Percentiles rank a stretch among this genome's conserved stretches.
Conservation (phyloP, 371 early-diverging fungal species). For the Agmasoma carcini region DNA sequence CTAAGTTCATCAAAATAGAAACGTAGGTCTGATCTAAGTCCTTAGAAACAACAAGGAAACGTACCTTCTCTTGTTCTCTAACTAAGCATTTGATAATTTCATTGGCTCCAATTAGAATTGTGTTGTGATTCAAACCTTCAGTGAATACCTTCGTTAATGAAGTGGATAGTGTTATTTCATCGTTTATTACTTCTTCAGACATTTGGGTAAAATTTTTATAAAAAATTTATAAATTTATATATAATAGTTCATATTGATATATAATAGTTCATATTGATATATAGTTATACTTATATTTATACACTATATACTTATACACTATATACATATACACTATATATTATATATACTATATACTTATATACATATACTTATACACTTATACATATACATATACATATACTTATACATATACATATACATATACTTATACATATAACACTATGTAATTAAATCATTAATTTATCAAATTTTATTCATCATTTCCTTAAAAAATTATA, state of each 20-base stretch:
- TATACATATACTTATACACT: neutral
- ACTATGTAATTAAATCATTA: neutral
- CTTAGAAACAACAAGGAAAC: slow-evolving; percentile 40
- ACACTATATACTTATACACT: too few species aligned
- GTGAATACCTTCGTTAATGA: slow-evolving; percentile 28
- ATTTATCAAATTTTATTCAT: too few species aligned
- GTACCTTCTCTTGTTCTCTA: slow-evolving; percentile 1
- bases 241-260: too few species aligned
- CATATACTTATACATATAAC: neutral
- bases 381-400: neutral
- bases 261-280: too few species aligned
- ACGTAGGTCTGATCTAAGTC: slow-evolving; percentile 21
- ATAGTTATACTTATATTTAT: too few species aligned
- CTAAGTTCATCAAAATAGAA: slow-evolving; percentile 12
- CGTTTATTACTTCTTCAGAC: neutral
- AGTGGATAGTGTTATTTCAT: too few species aligned
- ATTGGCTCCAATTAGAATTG: slow-evolving; percentile 23
- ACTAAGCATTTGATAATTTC: slow-evolving; percentile 12
- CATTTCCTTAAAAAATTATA: slow-evolving; percentile 11
- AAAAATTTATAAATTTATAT: slow-evolving; percentile 6
- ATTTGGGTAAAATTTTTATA: slow-evolving; percentile 3
- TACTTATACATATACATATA: neutral
- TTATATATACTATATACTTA: neutral
- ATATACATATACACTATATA: too few species aligned
- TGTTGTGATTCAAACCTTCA: slow-evolving; percentile 26